A percentile compares a stretch with the other conserved stretches of the same genome.
Conservation (phyloP, 208 protist species). For the Lotmaria passim region DNA sequence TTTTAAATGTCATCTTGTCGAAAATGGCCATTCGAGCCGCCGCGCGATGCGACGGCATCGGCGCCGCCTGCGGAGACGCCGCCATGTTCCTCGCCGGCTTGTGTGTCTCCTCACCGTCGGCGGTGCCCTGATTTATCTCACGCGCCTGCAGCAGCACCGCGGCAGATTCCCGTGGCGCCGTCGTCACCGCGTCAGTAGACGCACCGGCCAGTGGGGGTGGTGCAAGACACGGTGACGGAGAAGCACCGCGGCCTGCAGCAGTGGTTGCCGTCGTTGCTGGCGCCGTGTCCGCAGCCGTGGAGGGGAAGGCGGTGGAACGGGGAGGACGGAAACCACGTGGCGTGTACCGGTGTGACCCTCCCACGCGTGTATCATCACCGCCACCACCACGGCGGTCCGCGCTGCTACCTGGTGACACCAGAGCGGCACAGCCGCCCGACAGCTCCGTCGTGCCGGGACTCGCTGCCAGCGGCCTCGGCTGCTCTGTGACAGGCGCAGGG, state of each 20-base stretch:
- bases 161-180: neutral
- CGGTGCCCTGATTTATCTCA: neutral
- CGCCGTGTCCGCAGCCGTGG: neutral
- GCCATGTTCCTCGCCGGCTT: neutral
- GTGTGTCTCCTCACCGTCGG: neutral
- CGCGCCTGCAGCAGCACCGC: conserved; percentile 1
- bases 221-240: neutral
- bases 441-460: neutral
- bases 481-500: neutral
- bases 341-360: conserved; percentile 5
- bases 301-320: conserved; percentile 17
- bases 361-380: neutral
- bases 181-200: too few relatives aligned
- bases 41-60: conserved; percentile 3
- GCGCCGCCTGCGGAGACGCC: neutral
- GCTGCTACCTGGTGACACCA: neutral
- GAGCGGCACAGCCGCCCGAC: neutral
- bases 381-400: too few relatives aligned
- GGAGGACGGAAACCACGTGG: conserved; percentile 37
- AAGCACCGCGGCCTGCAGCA: neutral
- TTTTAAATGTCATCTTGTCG: conserved; percentile 26
- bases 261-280: neutral
- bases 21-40: conserved; percentile 8
- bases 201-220: neutral
- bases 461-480: neutral